phyloP scores from a whole-genome alignment of 352 stramenopile species.

The Pythium plurisporium region DNA sequence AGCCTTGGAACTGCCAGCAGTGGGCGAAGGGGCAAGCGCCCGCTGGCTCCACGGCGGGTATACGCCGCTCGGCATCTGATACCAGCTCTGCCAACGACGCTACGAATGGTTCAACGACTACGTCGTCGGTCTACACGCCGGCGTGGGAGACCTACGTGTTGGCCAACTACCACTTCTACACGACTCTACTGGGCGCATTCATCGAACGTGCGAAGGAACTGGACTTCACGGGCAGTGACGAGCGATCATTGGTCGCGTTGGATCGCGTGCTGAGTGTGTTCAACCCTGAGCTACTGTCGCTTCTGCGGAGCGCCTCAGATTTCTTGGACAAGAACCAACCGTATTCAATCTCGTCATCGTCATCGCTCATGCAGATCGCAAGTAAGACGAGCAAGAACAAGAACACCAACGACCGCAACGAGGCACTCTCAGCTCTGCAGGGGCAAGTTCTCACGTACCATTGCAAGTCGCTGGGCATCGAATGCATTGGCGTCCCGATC shows the following conservation, averaged over 20 bases:
- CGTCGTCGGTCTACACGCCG: conserved; percentile 33
- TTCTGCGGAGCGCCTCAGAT: conserved; percentile 54
- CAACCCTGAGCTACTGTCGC: conserved; percentile 54
- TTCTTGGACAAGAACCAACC: conserved; percentile 67
- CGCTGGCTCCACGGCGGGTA: not conserved
- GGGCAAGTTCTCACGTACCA: conserved; percentile 77
- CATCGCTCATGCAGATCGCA: conserved; percentile 17
- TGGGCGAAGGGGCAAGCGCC: conserved; percentile 37
- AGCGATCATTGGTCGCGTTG: conserved; percentile 57
- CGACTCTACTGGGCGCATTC: conserved; percentile 71
- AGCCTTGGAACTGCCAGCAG: conserved; percentile 73
- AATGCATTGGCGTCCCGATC: conserved; percentile 59
- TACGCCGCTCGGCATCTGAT: conserved; percentile 6
- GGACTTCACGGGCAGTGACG: conserved; percentile 65
- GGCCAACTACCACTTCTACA: conserved; percentile 89
- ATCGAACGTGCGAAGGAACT: conserved; percentile 78
- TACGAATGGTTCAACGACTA: not conserved
- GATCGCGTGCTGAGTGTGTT: conserved; percentile 72
- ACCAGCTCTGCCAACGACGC: not conserved
- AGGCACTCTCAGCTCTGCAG: conserved; percentile 54
- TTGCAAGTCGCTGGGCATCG: conserved; percentile 71
- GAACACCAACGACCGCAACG: conserved; percentile 16
- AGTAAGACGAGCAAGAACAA: conserved; percentile 18
- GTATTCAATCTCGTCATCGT: conserved; percentile 42
- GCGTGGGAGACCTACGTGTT: conserved; percentile 78